Base-by-base conservation (phyloP, 2,329 filamentous ascomycete species). In the Basipetospora chlamydospora region DNA sequence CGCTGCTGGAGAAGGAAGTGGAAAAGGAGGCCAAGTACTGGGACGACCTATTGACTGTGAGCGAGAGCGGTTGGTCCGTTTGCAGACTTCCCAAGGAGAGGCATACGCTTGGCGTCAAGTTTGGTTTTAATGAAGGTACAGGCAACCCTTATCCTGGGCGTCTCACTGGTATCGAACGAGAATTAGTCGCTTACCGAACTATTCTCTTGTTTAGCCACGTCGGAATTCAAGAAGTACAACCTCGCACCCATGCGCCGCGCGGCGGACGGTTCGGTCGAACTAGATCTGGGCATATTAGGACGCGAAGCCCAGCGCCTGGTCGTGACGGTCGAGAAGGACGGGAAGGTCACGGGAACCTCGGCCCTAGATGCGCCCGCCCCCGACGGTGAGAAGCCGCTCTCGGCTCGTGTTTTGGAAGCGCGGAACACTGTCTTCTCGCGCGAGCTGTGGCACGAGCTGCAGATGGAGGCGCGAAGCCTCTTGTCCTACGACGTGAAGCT, bases 361-460 rank as follows among this genome's bases (percentile, higher is more conserved):
- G 28, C 28, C n/a, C 28, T 43, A 11, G 50, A 54, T 21, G 50
- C 66, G 8, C 69, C 70, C 4, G 61, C 64, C 28, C 65, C 68
- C 2, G 57, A 73, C 5, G 61, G 64, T 18, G 66, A 73, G 25
- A 68, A 78, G 26, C 64, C 67, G 3, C 60, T 87, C 7, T 74
- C 84, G 44, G 65, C 73, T 21, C 68, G 77, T 8, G 81, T 92
- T 22, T 70, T 78, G 13, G 73, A 82, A 46, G 80, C 83, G 3
- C 70, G 83, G 39, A 80, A 90, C 53, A 84, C 80, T 34, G 66
- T 88, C 15, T 86, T 83, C 47, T 76, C 82, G 20, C 78, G 87
- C 50, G 90, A 98, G 52, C 61, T 98, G 2, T 95, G 86, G 69
- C 77, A 93, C 46, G 90, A 98, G 56, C 65, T 96, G 41, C 77